phyloP scores from a whole-genome alignment of 805 yeast species.

The Teunomyces lycoperdinae region DNA sequence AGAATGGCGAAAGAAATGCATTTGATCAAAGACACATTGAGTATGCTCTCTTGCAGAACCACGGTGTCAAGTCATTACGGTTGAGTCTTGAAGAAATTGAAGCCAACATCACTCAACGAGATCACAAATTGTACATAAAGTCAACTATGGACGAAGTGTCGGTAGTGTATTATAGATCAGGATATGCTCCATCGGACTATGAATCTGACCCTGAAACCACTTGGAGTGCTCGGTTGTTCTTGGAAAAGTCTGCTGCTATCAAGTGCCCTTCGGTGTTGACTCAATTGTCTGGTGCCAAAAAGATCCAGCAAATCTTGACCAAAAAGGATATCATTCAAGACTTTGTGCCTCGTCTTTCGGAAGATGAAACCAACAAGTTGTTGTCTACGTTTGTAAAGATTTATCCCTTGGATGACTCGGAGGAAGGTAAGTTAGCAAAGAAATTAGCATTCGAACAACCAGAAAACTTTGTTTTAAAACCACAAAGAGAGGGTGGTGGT shows the following conservation, averaged over 20 bases:
- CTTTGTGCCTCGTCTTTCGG: conserved; percentile 39
- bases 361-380: conserved; percentile 31
- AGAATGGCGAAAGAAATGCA: conserved; percentile 81
- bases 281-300: conserved; percentile 91
- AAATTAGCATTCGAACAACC: conserved; percentile 67
- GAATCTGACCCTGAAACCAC: conserved; percentile 48
- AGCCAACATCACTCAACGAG: conserved; percentile 38
- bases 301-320: conserved; percentile 87
- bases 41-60: conserved; percentile 55
- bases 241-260: conserved; percentile 77
- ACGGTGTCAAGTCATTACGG: conserved; percentile 62
- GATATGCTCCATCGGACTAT: conserved; percentile 84
- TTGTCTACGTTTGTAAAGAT: conserved; percentile 77
- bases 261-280: conserved; percentile 89
- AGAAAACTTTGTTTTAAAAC: conserved; percentile 79
- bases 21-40: conserved; percentile 90
- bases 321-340: conserved; percentile 44
- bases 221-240: conserved; percentile 72
- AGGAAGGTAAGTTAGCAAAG: conserved; percentile 60
- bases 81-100: conserved; percentile 62
- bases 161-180: conserved; percentile 87
- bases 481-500: conserved; percentile 99
- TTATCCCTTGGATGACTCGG: conserved; percentile 77
- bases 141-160: conserved; percentile 69
- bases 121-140: conserved; percentile 50